Conservation (phyloP, 768 basidiomycete species). For the Boletus bicolor region DNA sequence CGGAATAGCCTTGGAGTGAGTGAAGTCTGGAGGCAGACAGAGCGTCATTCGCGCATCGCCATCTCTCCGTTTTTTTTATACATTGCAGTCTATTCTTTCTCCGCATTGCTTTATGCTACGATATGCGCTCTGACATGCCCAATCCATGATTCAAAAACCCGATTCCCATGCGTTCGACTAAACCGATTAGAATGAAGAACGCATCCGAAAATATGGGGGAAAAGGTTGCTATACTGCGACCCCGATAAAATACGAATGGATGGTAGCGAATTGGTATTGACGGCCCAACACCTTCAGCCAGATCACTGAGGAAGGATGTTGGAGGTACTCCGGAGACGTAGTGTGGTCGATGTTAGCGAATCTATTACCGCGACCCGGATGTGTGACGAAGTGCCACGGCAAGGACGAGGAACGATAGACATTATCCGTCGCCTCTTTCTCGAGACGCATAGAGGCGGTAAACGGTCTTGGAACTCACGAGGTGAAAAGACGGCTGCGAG, state of each 20-base stretch:
- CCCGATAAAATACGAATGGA: too few relatives aligned
- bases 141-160: slow-evolving; percentile 10
- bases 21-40: slow-evolving; percentile 4
- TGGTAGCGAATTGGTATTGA: too few relatives aligned
- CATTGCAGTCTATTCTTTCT: slow-evolving; percentile 4
- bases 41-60: background rate
- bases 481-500: slow-evolving; percentile 33
- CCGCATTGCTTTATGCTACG: slow-evolving; percentile 15
- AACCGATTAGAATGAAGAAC: background rate
- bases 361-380: slow-evolving; percentile 87
- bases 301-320: too few relatives aligned
- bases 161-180: background rate
- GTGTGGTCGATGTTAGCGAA: slow-evolving; percentile 37
- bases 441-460: background rate
- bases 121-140: slow-evolving; percentile 24
- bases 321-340: too few relatives aligned
- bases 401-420: background rate
- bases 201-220: background rate
- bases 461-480: slow-evolving; percentile 24
- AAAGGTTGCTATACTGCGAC: too few relatives aligned
- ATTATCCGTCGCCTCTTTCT: background rate
- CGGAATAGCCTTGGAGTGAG: slow-evolving; percentile 16
- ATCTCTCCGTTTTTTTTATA: slow-evolving; percentile 10
- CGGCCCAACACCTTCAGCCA: too few relatives aligned
- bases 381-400: slow-evolving; percentile 43